A percentile compares a stretch with the other conserved stretches of the same genome.
Conservation (phyloP, 2,329 filamentous ascomycete genomes). For the Chaetomium sp. region DNA sequence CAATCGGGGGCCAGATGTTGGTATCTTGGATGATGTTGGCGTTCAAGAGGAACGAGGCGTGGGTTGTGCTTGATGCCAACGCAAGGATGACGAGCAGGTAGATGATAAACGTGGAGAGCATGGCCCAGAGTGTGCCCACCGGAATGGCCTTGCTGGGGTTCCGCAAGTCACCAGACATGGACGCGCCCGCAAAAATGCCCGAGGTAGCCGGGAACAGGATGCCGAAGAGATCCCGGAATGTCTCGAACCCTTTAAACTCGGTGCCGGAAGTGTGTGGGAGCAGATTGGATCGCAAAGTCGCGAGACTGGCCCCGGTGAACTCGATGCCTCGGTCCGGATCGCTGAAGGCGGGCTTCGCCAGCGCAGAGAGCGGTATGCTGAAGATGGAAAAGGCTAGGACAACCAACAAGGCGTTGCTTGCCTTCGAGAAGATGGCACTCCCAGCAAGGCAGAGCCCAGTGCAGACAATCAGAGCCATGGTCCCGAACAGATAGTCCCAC, state of each 20-base stretch:
- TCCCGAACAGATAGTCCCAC: constrained; percentile 71
- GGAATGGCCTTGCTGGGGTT: constrained; percentile 81
- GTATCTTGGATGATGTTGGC: constrained; percentile 74
- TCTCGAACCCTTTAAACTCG: constrained; percentile 57
- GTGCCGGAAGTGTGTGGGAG: constrained; percentile 61
- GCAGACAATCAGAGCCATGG: constrained; percentile 62
- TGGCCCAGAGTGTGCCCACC: constrained; percentile 72
- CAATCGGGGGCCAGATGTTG: constrained; percentile 66
- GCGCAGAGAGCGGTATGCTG: constrained; percentile 74
- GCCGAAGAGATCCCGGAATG: constrained; percentile 76
- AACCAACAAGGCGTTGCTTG: constrained; percentile 68
- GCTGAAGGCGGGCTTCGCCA: constrained; percentile 61
- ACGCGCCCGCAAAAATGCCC: constrained; percentile 64
- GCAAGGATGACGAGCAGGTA: constrained; percentile 73
- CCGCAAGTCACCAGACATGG: constrained; percentile 81
- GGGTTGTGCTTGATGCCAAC: constrained; percentile 69
- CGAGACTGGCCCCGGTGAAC: constrained; percentile 69
- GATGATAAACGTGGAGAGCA: constrained; percentile 66
- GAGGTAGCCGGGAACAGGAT: constrained; percentile 73
- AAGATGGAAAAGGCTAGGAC: constrained; percentile 67
- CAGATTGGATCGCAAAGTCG: constrained; percentile 68
- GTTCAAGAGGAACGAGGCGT: constrained; percentile 65
- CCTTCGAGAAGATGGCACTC: constrained; percentile 71
- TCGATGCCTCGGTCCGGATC: constrained; percentile 56
- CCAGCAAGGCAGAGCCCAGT: constrained; percentile 72